These are phyloP conservation scores for Mortierella sp. DNA, from an alignment of 371 early-diverging fungal species.

Conservation along the genomic window DNA sequence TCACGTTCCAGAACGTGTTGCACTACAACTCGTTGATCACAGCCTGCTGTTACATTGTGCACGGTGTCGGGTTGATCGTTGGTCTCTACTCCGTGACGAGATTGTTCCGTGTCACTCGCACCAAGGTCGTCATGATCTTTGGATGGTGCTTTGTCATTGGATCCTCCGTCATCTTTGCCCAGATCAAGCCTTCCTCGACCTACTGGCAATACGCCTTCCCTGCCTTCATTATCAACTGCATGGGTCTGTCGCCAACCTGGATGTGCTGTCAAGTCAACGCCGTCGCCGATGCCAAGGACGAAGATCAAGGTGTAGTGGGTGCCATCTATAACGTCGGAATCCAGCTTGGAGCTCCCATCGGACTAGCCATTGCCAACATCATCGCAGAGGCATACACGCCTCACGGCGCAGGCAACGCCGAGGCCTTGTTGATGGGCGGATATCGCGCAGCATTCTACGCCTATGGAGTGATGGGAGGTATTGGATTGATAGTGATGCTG, in stretches of 20 bases:
- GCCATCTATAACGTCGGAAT: slow-evolving; percentile 36
- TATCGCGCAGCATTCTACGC: slow-evolving; percentile 39
- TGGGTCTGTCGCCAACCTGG: slow-evolving; percentile 33
- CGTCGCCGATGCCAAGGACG: slow-evolving; percentile 32
- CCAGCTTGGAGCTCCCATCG: slow-evolving; percentile 37
- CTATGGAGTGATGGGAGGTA: slow-evolving; percentile 16
- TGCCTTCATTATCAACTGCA: slow-evolving; percentile 32
- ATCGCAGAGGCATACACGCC: slow-evolving; percentile 1
- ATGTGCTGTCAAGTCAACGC: slow-evolving; percentile 37
- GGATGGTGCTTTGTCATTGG: slow-evolving; percentile 17
- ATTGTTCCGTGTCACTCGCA: slow-evolving; percentile 13
- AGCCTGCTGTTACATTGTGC: slow-evolving; percentile 39
- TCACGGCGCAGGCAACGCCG: background rate
- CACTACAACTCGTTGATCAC: slow-evolving; percentile 38
- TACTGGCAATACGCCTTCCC: slow-evolving; percentile 39
- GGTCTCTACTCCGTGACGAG: slow-evolving; percentile 28
- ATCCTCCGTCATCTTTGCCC: slow-evolving; percentile 20
- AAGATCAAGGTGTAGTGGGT: slow-evolving; percentile 42
- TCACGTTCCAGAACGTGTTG: slow-evolving; percentile 56
- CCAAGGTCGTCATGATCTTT: slow-evolving; percentile 28
- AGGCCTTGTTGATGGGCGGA: slow-evolving; percentile 20
- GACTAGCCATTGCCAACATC: slow-evolving; percentile 28
- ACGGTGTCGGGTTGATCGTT: slow-evolving; percentile 28
- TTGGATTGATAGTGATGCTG: slow-evolving; percentile 4
- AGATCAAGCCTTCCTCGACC: slow-evolving; percentile 7